Percentiles rank a stretch among this genome's conserved stretches.
These are phyloP conservation scores for Seiridium unicorne DNA, from an alignment of 2,329 filamentous ascomycete species.

Conservation along the genomic window DNA sequence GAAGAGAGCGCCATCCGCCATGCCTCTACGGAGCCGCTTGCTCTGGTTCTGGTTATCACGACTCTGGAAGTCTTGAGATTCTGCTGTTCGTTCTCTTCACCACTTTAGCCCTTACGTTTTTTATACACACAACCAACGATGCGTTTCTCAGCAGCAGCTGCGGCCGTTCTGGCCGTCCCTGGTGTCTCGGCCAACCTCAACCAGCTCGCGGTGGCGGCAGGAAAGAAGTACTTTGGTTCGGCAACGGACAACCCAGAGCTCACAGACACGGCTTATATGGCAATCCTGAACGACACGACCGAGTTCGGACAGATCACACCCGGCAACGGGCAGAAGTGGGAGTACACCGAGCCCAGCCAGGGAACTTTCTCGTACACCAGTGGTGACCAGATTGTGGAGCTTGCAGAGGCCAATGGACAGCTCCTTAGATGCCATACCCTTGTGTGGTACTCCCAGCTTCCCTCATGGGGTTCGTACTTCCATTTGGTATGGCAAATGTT, in stretches of 20 bases:
- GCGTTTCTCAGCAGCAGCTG: conserved; percentile 2
- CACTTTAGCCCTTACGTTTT: not conserved
- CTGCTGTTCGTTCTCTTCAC: not conserved
- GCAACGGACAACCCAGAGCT: conserved; percentile 60
- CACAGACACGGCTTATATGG: conserved; percentile 51
- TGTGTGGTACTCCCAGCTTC: conserved; percentile 20
- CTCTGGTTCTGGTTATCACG: not conserved
- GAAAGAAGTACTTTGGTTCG: conserved; percentile 62
- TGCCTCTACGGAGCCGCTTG: not conserved
- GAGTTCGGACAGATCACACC: conserved; percentile 67
- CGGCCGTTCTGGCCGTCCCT: conserved; percentile 15
- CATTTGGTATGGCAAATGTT: not conserved
- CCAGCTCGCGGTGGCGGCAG: conserved; percentile 52
- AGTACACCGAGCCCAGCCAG: conserved; percentile 56
- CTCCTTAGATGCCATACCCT: conserved; percentile 61
- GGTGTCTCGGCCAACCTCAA: conserved; percentile 38
- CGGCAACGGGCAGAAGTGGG: conserved; percentile 64
- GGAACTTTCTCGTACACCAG: conserved; percentile 56
- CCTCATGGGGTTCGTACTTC: conserved; percentile 8
- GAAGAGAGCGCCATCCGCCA: not conserved
- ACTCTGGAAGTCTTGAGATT: conserved; percentile 2
- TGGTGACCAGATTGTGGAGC: conserved; percentile 51
- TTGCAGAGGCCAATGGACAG: conserved; percentile 47
- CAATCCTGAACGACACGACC: conserved; percentile 49
- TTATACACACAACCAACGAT: not conserved